Conservation (phyloP, 768 basidiomycete genomes). For the Clathrus columnatus region DNA sequence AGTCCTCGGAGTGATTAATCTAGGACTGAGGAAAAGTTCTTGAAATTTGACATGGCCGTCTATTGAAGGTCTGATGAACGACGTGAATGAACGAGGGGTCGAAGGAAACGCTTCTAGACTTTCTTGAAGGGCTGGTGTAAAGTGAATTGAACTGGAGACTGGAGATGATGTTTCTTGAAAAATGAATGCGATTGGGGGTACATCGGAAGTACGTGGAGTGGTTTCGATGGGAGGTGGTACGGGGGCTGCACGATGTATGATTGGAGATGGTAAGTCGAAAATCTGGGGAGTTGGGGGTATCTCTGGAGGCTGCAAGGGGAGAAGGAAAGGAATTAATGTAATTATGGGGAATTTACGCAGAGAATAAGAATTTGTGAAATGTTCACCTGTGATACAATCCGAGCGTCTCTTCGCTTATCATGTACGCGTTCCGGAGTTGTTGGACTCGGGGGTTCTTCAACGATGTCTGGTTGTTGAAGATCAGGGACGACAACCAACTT, state of each 20-base stretch:
- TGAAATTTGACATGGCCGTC: background rate
- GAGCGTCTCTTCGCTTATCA: background rate
- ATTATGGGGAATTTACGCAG: background rate
- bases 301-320: background rate
- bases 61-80: background rate
- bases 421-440: background rate
- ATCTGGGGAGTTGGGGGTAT: background rate
- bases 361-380: background rate
- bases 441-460: background rate
- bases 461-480: background rate
- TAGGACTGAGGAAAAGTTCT: background rate
- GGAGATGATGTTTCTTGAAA: constrained; percentile 6
- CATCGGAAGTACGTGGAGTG: background rate
- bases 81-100: constrained; percentile 2
- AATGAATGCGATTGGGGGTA: constrained; percentile 8
- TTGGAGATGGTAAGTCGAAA: background rate
- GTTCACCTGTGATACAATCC: constrained; percentile 3
- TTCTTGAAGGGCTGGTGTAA: background rate
- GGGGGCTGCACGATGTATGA: background rate
- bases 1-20: background rate
- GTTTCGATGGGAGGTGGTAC: constrained; percentile 2
- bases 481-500: background rate
- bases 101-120: constrained; percentile 5
- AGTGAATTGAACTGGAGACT: constrained; percentile 4
- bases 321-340: background rate